phyloP scores from a whole-genome alignment of 176 grass and related monocot genomes.

The Raddia distichophylla region DNA sequence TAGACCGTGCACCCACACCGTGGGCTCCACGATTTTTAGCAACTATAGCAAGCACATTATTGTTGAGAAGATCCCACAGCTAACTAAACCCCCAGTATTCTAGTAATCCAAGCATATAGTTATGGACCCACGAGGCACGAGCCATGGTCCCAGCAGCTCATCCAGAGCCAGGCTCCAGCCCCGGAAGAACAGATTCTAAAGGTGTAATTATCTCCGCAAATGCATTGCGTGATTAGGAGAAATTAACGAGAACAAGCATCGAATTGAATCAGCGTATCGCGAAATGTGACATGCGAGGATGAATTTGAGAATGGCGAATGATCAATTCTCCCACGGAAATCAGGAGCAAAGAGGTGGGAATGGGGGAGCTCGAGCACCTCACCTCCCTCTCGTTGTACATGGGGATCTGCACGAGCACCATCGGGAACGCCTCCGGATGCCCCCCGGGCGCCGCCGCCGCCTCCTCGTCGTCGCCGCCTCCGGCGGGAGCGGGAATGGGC shows the following conservation, averaged over 20 bases:
- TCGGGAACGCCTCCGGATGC: conserved; percentile 33
- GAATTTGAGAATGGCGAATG: background rate
- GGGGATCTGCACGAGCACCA: conserved; percentile 98
- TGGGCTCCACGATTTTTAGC: background rate
- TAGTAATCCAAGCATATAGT: background rate
- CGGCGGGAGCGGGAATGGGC: too few relatives aligned
- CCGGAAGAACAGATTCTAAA: background rate
- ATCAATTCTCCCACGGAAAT: too few relatives aligned
- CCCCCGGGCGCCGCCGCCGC: too few relatives aligned
- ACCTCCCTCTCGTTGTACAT: conserved; percentile 90
- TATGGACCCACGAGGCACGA: background rate
- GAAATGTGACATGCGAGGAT: background rate
- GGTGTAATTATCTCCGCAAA: background rate
- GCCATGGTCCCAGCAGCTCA: background rate
- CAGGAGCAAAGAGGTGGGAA: too few relatives aligned
- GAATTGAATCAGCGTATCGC: background rate
- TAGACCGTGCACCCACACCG: background rate
- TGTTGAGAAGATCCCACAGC: background rate
- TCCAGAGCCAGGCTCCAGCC: background rate
- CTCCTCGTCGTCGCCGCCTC: too few relatives aligned
- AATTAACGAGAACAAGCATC: background rate
- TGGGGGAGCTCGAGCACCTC: background rate
- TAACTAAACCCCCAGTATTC: background rate
- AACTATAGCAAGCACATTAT: background rate
- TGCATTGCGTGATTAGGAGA: background rate